Evolutionary conservation across 164 flowering plant genomes (phyloP), one percentile per base, ranked within the genome.

Genomic region (Nelumbo lutea): DNA sequence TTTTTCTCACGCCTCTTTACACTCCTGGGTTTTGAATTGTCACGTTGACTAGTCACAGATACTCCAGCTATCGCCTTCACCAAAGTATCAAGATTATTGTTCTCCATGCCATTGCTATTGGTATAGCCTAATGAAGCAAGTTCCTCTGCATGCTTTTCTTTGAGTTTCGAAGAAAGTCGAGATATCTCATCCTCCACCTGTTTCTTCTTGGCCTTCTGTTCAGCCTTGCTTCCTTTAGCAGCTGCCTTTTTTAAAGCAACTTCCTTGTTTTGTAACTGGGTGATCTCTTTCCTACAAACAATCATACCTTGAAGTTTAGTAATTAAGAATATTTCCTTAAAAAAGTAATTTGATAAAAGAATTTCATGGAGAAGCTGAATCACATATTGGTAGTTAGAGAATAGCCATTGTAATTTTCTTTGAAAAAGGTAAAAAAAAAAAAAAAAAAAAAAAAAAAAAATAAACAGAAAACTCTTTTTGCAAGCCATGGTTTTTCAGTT

Each of bases 201-300:
- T 79, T 95, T 95, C 81, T 95, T 90, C 83, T 95, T 92, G 14
- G 90, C 87, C 73, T 92, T 95, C 79, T 92, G 98, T 69, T 95
- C 98, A 46, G 97, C 97, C 78, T 95, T 95, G 88, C 98, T 92
- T 48, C 99, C 99, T 80, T 83, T 90, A 27, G 97, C 97, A 60
- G 97, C 97, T 10, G 87, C 90, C 77, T 88, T 89, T 65, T 87
- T 90, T 80, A 92, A 41, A 55, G 76, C 87, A 66, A 75, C 65
- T 78, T 95, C 97, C 75, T 88, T 90, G 86, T 85, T 80, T 79
- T 89, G 93, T 73, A 95, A 84, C 69, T 85, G 78, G 3, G 82
- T 56, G 40, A 79, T 88, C 83, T 92, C 98, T 73, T 88, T 85
- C 81, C 98, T 95, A 85, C 61, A 76, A 76, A 58, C 27, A 41